phyloP scores from a whole-genome alignment of 2,329 filamentous ascomycete species.

The Lasiodiplodia hormozganensis region DNA sequence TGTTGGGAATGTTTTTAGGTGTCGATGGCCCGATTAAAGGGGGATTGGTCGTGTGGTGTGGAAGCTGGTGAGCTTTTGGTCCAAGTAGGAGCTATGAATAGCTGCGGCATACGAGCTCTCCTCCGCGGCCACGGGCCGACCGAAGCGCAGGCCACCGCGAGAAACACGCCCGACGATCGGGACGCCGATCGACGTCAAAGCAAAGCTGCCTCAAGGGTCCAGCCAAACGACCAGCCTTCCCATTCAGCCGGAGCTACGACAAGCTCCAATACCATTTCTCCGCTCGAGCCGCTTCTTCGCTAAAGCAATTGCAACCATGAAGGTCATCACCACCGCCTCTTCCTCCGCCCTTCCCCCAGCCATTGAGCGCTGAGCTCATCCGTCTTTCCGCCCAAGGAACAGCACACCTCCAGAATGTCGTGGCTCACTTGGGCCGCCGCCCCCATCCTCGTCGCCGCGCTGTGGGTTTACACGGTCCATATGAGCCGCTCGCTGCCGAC shows the following conservation, averaged over 20 bases:
- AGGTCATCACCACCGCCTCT: slow-evolving; percentile 18
- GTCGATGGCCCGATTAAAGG: not conserved
- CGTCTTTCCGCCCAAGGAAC: not conserved
- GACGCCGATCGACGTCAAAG: slow-evolving; percentile 9
- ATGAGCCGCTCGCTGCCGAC: slow-evolving; percentile 64
- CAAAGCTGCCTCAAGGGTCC: slow-evolving; percentile 19
- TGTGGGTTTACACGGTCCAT: slow-evolving; percentile 57
- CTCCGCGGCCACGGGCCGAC: not conserved
- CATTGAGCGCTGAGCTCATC: slow-evolving; percentile 20
- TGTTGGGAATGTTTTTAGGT: not conserved
- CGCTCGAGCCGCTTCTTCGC: slow-evolving; percentile 1
- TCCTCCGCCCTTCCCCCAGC: not conserved
- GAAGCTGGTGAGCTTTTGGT: not conserved
- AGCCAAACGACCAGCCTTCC: not conserved
- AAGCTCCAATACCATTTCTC: slow-evolving; percentile 12
- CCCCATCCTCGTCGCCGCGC: slow-evolving; percentile 49
- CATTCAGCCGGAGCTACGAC: slow-evolving; percentile 13
- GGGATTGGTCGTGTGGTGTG: not conserved
- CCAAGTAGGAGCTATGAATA: slow-evolving; percentile 5
- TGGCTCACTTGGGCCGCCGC: slow-evolving; percentile 49
- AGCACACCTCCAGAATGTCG: slow-evolving; percentile 43
- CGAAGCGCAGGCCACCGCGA: not conserved
- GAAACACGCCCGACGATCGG: slow-evolving; percentile 11
- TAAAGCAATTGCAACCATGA: slow-evolving; percentile 6
- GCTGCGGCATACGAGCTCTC: not conserved